Conservation (phyloP, 257 asterid genomes). For the Ligustrum vulgare region DNA sequence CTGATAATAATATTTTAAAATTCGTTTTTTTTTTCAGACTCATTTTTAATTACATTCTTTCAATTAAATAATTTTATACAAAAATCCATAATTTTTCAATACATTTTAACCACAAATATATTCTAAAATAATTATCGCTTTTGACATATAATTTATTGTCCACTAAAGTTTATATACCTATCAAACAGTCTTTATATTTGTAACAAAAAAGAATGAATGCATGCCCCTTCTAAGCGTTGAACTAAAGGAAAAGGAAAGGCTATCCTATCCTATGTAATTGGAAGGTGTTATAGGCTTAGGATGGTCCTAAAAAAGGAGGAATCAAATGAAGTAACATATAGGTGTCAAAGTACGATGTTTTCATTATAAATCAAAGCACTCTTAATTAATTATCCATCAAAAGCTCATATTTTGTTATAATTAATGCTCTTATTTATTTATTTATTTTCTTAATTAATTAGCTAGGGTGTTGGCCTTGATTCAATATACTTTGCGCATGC, state of each 20-base stretch:
- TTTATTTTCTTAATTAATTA: not conserved
- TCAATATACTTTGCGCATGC: conserved; percentile 34
- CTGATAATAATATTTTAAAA: too few relatives aligned
- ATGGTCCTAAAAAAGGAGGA: conserved; percentile 31
- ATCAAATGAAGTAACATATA: conserved; percentile 27
- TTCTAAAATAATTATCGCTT: not conserved
- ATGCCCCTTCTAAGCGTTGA: conserved; percentile 27
- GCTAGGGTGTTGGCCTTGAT: conserved; percentile 16
- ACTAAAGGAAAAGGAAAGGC: conserved; percentile 52
- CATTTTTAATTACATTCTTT: too few relatives aligned
- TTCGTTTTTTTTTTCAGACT: too few relatives aligned
- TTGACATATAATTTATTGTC: not conserved
- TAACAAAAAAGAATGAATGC: not conserved
- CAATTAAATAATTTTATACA: too few relatives aligned
- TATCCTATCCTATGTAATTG: conserved; percentile 43
- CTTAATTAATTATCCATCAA: conserved; percentile 1
- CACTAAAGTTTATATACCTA: too few relatives aligned
- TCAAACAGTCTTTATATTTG: too few relatives aligned
- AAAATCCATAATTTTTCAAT: too few relatives aligned
- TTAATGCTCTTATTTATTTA: not conserved
- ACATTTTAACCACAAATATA: too few relatives aligned
- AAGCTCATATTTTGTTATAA: not conserved
- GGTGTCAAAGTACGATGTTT: conserved; percentile 42
- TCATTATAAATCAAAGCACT: conserved; percentile 18
- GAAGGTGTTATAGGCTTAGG: conserved; percentile 36